These are phyloP conservation scores for Penicillium maclennaniae DNA, from an alignment of 495 filamentous ascomycete species.

Conservation along the genomic window DNA sequence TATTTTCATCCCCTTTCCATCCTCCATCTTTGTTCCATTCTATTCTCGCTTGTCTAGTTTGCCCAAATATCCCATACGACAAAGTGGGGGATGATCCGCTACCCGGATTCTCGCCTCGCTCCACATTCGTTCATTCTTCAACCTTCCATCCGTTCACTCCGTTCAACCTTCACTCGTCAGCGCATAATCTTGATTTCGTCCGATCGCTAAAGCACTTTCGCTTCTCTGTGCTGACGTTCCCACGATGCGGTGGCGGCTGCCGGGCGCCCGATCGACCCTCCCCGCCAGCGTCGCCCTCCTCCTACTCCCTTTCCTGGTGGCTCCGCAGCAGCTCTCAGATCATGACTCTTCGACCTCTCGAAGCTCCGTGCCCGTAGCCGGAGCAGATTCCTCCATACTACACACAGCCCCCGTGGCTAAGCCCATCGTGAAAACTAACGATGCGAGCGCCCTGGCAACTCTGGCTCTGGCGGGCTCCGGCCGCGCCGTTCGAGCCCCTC, in stretches of 20 bases:
- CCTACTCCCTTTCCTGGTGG: constrained; percentile 41
- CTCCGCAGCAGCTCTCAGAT: constrained; percentile 49
- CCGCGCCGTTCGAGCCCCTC: constrained; percentile 79
- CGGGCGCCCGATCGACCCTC: constrained; percentile 44
- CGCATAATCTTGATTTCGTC: background rate
- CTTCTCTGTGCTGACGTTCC: constrained; percentile 27
- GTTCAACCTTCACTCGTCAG: constrained; percentile 1
- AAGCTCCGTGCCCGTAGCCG: constrained; percentile 32
- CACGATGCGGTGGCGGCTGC: constrained; percentile 50
- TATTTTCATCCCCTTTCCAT: constrained; percentile 4
- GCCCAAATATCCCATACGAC: background rate
- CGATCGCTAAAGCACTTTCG: background rate
- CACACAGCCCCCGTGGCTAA: constrained; percentile 19
- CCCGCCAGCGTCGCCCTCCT: constrained; percentile 49
- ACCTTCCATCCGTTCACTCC: background rate
- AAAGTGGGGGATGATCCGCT: constrained; percentile 26
- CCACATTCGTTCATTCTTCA: constrained; percentile 14
- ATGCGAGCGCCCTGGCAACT: constrained; percentile 92
- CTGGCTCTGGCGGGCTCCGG: constrained; percentile 78
- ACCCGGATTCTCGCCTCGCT: constrained; percentile 22
- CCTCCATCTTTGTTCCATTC: background rate
- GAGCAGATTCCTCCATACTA: constrained; percentile 14
- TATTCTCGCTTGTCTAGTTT: background rate
- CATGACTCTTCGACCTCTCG: constrained; percentile 31
- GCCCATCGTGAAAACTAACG: constrained; percentile 52